Conservation (phyloP, 1,284 basidiomycete species). For the Singerocomus rubriflavus region DNA sequence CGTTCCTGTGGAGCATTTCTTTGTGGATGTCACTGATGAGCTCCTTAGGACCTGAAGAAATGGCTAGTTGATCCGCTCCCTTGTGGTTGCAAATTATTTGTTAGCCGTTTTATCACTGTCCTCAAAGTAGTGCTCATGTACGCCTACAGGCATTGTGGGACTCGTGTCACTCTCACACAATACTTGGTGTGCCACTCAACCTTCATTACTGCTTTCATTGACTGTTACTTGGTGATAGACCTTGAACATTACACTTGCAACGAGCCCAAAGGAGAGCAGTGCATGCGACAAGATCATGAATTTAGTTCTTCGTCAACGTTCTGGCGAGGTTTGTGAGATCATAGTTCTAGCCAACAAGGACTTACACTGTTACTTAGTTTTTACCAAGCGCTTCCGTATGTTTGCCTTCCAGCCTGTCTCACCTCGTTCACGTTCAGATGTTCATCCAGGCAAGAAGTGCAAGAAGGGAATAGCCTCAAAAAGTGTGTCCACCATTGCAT, state of each 20-base stretch:
- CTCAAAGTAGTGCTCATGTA: neutral
- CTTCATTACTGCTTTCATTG: neutral
- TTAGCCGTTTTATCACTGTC: slow-evolving; percentile 16
- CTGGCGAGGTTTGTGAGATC: slow-evolving; percentile 15
- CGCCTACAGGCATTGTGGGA: slow-evolving; percentile 27
- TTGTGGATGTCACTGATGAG: neutral
- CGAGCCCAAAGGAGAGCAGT: slow-evolving; percentile 10
- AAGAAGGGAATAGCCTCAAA: neutral
- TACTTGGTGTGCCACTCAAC: slow-evolving; percentile 18
- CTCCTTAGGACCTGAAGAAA: slow-evolving; percentile 35
- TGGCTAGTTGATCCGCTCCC: slow-evolving; percentile 42
- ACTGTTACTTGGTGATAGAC: slow-evolving; percentile 12
- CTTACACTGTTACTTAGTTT: slow-evolving; percentile 6
- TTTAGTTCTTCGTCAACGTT: neutral
- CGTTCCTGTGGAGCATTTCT: neutral
- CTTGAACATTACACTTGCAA: slow-evolving; percentile 27
- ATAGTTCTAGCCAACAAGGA: neutral
- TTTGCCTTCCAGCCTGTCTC: neutral
- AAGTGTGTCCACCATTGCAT: neutral
- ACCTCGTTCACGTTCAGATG: neutral
- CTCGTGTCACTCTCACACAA: slow-evolving; percentile 30
- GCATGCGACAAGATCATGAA: neutral
- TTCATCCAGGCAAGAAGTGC: slow-evolving; percentile 7
- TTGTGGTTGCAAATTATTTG: slow-evolving; percentile 38
- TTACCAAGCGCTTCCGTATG: slow-evolving; percentile 13